A percentile compares a stretch with the other conserved stretches of the same genome.
These are phyloP conservation scores for Hyphodiscus hymeniophilus DNA, from an alignment of 495 filamentous ascomycete genomes.

Conservation along the genomic window DNA sequence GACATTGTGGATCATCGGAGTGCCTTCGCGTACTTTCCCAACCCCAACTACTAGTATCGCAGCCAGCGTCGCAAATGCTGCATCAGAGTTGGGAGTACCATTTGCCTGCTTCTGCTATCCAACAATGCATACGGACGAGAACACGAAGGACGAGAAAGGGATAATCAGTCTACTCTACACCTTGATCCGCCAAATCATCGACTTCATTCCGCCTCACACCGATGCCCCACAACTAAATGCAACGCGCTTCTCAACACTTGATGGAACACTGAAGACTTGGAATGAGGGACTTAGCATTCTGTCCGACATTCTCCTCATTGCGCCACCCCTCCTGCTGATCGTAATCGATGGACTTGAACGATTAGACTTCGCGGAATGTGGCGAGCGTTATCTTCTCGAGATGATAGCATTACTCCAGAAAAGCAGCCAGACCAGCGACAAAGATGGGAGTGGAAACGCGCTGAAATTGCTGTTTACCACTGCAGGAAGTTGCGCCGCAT, in stretches of 20 bases:
- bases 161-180: constrained; percentile 4
- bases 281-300: not conserved
- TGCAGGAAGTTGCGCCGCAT: too few species aligned
- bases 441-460: too few species aligned
- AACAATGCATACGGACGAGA: constrained; percentile 1
- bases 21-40: not conserved
- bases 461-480: too few species aligned
- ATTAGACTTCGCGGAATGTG: not conserved
- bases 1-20: constrained; percentile 4
- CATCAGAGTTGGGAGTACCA: not conserved
- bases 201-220: not conserved
- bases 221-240: not conserved
- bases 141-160: not conserved
- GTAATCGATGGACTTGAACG: constrained; percentile 8
- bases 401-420: constrained; percentile 1
- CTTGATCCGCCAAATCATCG: constrained; percentile 5
- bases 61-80: not conserved
- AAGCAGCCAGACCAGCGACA: too few species aligned
- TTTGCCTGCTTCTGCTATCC: constrained; percentile 1
- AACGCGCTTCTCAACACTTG: not conserved
- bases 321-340: not conserved
- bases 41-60: not conserved
- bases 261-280: constrained; percentile 1
- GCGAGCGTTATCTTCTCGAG: not conserved
- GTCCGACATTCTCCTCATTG: not conserved